Evolutionary conservation across 2,329 filamentous ascomycete genomes (phyloP).

Genomic region (Thyridium curvatum): DNA sequence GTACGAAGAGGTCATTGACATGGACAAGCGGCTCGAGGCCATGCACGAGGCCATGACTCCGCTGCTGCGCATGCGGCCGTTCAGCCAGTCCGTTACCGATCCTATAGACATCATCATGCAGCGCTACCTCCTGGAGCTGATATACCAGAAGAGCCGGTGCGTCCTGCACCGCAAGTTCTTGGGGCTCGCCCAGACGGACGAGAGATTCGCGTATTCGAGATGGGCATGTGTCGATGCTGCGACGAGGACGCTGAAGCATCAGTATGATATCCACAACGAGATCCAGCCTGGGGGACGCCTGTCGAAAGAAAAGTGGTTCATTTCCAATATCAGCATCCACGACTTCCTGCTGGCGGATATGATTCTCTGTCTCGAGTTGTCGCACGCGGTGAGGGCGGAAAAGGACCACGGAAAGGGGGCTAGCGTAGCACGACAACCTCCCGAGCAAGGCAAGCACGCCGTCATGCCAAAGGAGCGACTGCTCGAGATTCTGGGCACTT

Average conservation of each 20-base stretch:
- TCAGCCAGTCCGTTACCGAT: conserved; percentile 7
- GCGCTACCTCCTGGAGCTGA: conserved; percentile 15
- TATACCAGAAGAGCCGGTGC: conserved; percentile 16
- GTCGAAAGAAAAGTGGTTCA: conserved; percentile 32
- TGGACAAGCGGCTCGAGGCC: conserved; percentile 13
- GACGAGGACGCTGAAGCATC: conserved; percentile 32
- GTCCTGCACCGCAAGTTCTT: conserved; percentile 20
- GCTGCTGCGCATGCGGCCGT: conserved; percentile 3
- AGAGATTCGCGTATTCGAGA: conserved; percentile 30
- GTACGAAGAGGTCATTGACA: conserved; percentile 11
- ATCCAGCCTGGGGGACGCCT: conserved; percentile 30
- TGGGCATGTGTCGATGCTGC: conserved; percentile 36
- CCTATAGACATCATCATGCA: conserved; percentile 16
- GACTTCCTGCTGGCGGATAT: conserved; percentile 42
- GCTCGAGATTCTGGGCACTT: conserved; percentile 17
- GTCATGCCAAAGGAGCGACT: conserved; percentile 16
- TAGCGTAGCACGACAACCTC: too few relatives aligned
- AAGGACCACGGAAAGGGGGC: too few relatives aligned
- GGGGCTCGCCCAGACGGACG: conserved; percentile 21
- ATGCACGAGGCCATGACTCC: conserved; percentile 9
- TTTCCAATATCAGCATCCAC: conserved; percentile 33
- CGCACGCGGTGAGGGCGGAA: not conserved
- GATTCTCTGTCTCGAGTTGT: conserved; percentile 33
- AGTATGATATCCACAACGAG: conserved; percentile 33
- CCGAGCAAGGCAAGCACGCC: not conserved